phyloP scores from a whole-genome alignment of 305 asterid species.

The Ilex paraguariensis region DNA sequence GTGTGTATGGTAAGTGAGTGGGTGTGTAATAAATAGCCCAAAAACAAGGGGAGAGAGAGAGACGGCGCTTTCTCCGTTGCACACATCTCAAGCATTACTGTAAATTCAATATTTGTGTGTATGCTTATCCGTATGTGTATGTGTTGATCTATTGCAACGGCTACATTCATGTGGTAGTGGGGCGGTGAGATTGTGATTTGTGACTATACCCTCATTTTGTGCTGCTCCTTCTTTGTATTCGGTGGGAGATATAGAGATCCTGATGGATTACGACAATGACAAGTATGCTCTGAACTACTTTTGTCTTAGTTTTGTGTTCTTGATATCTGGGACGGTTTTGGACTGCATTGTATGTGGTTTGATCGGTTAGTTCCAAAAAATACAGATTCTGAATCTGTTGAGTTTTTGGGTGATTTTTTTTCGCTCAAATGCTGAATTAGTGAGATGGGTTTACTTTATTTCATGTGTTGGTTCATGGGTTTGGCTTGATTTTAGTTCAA shows the following conservation, averaged over 20 bases:
- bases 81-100: conserved; percentile 1
- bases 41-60: neutral
- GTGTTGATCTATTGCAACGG: neutral
- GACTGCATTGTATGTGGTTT: neutral
- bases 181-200: neutral
- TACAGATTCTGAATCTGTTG: neutral
- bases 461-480: neutral
- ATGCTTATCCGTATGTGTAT: neutral
- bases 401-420: neutral
- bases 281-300: neutral
- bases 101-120: neutral
- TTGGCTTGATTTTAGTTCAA: neutral
- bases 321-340: neutral
- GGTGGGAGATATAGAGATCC: neutral
- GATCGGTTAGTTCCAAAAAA: neutral
- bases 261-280: neutral
- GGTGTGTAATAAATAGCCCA: too few relatives aligned
- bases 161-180: neutral
- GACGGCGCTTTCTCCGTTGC: neutral
- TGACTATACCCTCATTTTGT: neutral
- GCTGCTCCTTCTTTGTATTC: neutral
- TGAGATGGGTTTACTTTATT: neutral
- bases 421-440: neutral
- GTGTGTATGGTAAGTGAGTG: too few relatives aligned
- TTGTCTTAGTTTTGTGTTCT: neutral